Conservation (phyloP, 108 stramenopile genomes). For the Pseudonitzschia multiseries region DNA sequence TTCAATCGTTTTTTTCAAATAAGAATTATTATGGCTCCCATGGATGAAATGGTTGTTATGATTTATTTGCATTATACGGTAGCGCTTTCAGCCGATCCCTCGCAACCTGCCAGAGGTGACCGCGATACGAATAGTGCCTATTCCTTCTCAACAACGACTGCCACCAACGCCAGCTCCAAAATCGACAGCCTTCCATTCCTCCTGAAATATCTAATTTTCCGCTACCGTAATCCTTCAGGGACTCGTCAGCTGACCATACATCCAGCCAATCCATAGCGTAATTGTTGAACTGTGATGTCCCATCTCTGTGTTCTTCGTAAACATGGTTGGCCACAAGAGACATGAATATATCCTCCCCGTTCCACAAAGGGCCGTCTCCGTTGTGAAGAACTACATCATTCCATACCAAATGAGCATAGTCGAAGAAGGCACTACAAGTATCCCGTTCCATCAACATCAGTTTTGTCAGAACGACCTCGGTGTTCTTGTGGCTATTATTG, state of each 20-base stretch:
- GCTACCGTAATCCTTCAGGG: slow-evolving; percentile 39
- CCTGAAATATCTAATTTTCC: slow-evolving; percentile 40
- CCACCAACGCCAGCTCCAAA: slow-evolving; percentile 44
- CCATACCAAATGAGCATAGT: slow-evolving; percentile 40
- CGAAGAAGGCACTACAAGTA: slow-evolving; percentile 39
- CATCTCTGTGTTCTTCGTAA: slow-evolving; percentile 16
- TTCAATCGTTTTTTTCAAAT: no score
- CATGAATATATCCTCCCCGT: slow-evolving; percentile 57
- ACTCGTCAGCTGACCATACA: slow-evolving; percentile 38
- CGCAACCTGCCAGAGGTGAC: slow-evolving; percentile 36
- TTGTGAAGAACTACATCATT: slow-evolving; percentile 27
- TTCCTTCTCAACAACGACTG: slow-evolving; percentile 24
- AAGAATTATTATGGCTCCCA: no score
- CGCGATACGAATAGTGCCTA: slow-evolving; percentile 43
- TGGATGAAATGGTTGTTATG: background rate
- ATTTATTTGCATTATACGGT: background rate
- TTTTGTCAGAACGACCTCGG: slow-evolving; percentile 47
- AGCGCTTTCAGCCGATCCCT: slow-evolving; percentile 20
- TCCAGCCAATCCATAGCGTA: slow-evolving; percentile 44
- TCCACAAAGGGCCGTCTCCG: slow-evolving; percentile 48
- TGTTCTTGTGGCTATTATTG: slow-evolving; percentile 7
- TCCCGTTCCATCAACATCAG: slow-evolving; percentile 49
- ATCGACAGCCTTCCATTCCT: slow-evolving; percentile 31
- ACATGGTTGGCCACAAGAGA: slow-evolving; percentile 48
- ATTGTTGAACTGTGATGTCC: slow-evolving; percentile 21